A percentile compares a stretch with the other conserved stretches of the same genome.
Evolutionary conservation across 192 early-diverging fungal species (phyloP).

Genomic region (Podila epicladia): DNA sequence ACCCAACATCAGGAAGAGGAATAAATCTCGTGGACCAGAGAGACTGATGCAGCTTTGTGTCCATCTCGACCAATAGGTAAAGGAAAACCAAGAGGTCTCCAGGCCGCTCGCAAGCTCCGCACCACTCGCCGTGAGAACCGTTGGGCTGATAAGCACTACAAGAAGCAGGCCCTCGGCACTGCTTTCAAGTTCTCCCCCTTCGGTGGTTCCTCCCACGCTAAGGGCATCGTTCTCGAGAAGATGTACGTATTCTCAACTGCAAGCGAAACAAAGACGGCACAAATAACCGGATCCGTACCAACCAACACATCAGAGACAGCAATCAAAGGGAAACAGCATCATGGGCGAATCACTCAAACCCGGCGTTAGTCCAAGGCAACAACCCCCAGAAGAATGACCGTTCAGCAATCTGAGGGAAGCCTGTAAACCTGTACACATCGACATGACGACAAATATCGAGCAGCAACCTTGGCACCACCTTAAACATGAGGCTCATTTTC

Average conservation of each 20-base stretch:
- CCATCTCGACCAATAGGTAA: slow-evolving; percentile 55
- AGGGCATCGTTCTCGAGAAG: slow-evolving; percentile 99
- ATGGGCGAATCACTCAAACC: no score
- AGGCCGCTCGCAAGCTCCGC: slow-evolving; percentile 98
- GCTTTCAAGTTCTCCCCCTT: slow-evolving; percentile 98
- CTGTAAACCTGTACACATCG: no score
- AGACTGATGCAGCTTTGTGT: not conserved
- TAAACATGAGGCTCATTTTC: no score
- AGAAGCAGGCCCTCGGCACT: slow-evolving; percentile 98
- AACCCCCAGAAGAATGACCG: no score
- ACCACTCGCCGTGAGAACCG: slow-evolving; percentile 97
- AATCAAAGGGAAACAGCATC: not conserved
- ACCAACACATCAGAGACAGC: not conserved
- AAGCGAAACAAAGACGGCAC: not conserved
- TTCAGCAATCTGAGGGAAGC: no score
- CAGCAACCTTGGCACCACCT: no score
- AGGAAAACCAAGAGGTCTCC: slow-evolving; percentile 97
- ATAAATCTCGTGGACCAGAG: no score
- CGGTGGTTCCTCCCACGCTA: slow-evolving; percentile 99
- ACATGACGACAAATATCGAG: no score
- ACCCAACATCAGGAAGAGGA: no score
- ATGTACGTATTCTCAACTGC: slow-evolving; percentile 70
- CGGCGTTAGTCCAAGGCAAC: no score
- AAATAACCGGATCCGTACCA: not conserved
- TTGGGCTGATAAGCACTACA: slow-evolving; percentile 99